Conservation (phyloP, 2,329 filamentous ascomycete species). For the Coniella vitis region DNA sequence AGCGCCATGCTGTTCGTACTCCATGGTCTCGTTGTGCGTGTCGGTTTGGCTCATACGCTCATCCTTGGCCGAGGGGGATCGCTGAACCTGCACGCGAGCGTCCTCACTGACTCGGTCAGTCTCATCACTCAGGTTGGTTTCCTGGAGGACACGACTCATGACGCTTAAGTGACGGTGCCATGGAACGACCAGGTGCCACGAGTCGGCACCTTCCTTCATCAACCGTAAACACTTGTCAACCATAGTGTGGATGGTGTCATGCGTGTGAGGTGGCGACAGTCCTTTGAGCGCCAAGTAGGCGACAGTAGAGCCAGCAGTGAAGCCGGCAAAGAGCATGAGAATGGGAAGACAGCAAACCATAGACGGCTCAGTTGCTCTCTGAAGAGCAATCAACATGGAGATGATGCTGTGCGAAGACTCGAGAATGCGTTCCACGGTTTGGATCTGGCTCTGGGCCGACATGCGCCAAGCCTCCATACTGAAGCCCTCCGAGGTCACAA, state of each 20-base stretch:
- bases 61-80: conserved; percentile 43
- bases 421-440: conserved; percentile 50
- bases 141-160: conserved; percentile 54
- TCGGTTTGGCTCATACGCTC: conserved; percentile 49
- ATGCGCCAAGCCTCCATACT: conserved; percentile 47
- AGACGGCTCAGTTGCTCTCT: conserved; percentile 51
- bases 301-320: conserved; percentile 54
- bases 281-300: conserved; percentile 58
- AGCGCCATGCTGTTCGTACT: conserved; percentile 43
- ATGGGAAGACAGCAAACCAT: conserved; percentile 54
- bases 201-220: conserved; percentile 52
- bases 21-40: conserved; percentile 49
- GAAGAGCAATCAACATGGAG: conserved; percentile 47
- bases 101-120: conserved; percentile 28
- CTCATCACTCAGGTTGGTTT: conserved; percentile 36
- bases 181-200: conserved; percentile 52
- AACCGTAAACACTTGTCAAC: conserved; percentile 53
- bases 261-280: conserved; percentile 47
- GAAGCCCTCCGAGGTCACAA: conserved; percentile 47
- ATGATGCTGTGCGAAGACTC: conserved; percentile 54
- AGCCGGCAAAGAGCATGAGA: conserved; percentile 57
- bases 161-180: conserved; percentile 55
- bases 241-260: conserved; percentile 50
- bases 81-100: conserved; percentile 24
- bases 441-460: conserved; percentile 39